phyloP scores from a whole-genome alignment of 2,329 filamentous ascomycete species.

The Aspergillus glaucus region DNA sequence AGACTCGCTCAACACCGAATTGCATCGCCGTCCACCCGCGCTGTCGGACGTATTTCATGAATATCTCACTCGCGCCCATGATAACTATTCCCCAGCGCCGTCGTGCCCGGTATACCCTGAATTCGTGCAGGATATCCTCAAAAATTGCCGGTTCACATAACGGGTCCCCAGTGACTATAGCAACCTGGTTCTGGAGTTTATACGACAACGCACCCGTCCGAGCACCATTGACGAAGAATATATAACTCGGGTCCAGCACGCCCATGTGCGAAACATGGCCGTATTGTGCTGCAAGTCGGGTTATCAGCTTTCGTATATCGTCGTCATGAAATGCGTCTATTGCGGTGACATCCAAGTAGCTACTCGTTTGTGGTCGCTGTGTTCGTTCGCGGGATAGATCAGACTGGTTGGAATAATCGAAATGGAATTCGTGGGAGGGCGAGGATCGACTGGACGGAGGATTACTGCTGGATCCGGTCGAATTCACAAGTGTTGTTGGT shows the following conservation, averaged over 20 bases:
- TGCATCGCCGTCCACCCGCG: conserved; percentile 31
- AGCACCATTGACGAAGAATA: conserved; percentile 34
- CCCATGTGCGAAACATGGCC: conserved; percentile 40
- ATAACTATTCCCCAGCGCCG: conserved; percentile 30
- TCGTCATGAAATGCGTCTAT: neutral
- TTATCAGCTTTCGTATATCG: neutral
- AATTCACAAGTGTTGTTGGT: neutral
- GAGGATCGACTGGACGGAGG: neutral
- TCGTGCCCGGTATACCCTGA: conserved; percentile 26
- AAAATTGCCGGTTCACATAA: conserved; percentile 25
- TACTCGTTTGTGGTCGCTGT: neutral
- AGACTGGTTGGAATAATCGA: neutral
- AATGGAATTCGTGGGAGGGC: neutral
- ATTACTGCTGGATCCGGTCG: neutral
- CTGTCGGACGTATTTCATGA: conserved; percentile 25
- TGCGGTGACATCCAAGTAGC: neutral
- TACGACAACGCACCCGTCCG: conserved; percentile 33
- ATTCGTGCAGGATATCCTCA: conserved; percentile 27
- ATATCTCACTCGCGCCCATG: conserved; percentile 29
- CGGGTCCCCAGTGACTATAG: conserved; percentile 36
- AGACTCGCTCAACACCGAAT: conserved; percentile 34
- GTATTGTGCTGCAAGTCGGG: conserved; percentile 26
- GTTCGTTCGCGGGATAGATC: neutral
- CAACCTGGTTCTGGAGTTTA: conserved; percentile 32
- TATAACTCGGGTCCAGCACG: conserved; percentile 37